Evolutionary conservation across 164 flowering plant genomes (phyloP), one percentile per base, ranked within the genome.

Genomic region (Kingdonia uniflora): DNA sequence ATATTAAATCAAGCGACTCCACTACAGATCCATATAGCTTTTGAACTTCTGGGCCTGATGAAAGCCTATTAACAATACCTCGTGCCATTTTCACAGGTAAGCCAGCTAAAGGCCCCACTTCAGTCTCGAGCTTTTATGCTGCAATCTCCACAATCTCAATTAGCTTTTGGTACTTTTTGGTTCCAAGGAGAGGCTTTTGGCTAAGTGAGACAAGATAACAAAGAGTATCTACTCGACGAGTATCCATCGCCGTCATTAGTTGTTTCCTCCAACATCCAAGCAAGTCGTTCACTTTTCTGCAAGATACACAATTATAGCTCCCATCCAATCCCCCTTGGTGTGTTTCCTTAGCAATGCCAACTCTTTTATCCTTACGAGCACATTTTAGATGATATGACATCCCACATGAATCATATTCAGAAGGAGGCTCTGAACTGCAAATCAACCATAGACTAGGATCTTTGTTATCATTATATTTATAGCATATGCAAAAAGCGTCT

Each of bases 381-480:
- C 99, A 94, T 56, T 89, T 89, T 25, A 94, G 85, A 72, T 94
- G 99, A 54, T 86, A 86, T 20, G 99, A 89, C 77, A 89, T 65
- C 12, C 95, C 84, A 71, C 99, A 94, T 10, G 97, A 73, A 54
- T 63, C 51, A 33, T 79, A 86, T 40, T 64, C 70, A 74, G 67
- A 72, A 5, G 89, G 87, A 62, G 81, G 78, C 55, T 89, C 96
- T 4, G 90, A 81, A 56, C 70, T 73, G 65, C 99, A 94, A 61
- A 69, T 69, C 57, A 94, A 67, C 99, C 99, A 94, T 42, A 94
- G 70, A 65, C 99, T 94, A 7, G 99, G 99, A 70, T 94, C 99
- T 73, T 94, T 94, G 68, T 89, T 94, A 57, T 94, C 99, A 63
- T 94, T 97, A 64, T 75, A 94, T 49, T 69, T 55, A 58, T 57